phyloP scores from a whole-genome alignment of 2,329 filamentous ascomycete genomes.

The Ilyonectria robusta region DNA sequence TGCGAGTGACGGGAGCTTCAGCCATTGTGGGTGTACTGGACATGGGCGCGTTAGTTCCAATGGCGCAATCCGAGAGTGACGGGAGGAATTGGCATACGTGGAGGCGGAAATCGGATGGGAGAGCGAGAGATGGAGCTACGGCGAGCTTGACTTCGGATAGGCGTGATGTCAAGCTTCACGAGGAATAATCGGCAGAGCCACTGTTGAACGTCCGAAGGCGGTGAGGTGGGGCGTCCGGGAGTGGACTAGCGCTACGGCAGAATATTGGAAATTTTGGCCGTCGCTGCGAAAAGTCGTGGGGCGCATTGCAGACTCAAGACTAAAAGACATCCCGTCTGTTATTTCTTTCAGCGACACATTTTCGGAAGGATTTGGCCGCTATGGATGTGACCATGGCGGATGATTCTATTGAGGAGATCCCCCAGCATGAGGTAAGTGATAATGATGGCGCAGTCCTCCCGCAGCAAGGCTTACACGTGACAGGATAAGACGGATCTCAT shows the following conservation, averaged over 20 bases:
- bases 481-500: constrained; percentile 60
- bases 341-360: constrained; percentile 23
- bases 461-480: constrained; percentile 39
- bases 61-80: not conserved
- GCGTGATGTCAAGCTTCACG: constrained; percentile 55
- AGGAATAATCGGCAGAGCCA: constrained; percentile 56
- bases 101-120: constrained; percentile 39
- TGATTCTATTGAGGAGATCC: constrained; percentile 6
- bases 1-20: constrained; percentile 62
- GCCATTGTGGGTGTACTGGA: constrained; percentile 61
- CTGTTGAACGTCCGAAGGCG: constrained; percentile 58
- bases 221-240: constrained; percentile 52
- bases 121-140: constrained; percentile 47
- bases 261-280: constrained; percentile 62
- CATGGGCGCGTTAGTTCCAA: constrained; percentile 41
- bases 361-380: constrained; percentile 8
- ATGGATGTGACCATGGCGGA: constrained; percentile 46
- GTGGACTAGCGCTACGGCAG: constrained; percentile 56
- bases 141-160: constrained; percentile 48
- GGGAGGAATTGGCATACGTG: constrained; percentile 44
- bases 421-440: constrained; percentile 35
- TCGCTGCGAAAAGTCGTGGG: constrained; percentile 45
- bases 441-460: constrained; percentile 7
- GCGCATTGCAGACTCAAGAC: constrained; percentile 36
- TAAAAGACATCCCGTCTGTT: constrained; percentile 30